Evolutionary conservation across 805 yeast species (phyloP).

Genomic region (Yamadazyma laniorum): DNA sequence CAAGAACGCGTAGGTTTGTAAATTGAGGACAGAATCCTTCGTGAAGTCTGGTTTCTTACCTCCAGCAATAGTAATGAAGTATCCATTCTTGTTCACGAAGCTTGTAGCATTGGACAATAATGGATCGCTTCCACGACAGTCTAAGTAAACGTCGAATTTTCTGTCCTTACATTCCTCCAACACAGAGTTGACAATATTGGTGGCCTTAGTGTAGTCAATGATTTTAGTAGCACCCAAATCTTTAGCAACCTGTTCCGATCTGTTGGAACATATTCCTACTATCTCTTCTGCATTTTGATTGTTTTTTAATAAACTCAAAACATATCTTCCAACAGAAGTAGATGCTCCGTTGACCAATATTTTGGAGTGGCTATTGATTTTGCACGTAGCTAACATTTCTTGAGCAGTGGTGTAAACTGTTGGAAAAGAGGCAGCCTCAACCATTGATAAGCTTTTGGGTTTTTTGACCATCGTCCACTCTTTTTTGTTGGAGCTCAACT

Average conservation of each 20-base stretch:
- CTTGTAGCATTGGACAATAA: conserved; percentile 43
- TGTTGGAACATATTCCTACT: conserved; percentile 54
- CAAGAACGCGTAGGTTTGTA: conserved; percentile 3
- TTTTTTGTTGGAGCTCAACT: conserved; percentile 29
- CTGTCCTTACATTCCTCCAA: conserved; percentile 31
- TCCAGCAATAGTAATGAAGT: conserved; percentile 59
- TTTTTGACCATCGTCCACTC: conserved; percentile 30
- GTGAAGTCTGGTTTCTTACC: conserved; percentile 34
- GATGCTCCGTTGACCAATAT: conserved; percentile 73
- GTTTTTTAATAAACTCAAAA: conserved; percentile 54
- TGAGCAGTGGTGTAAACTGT: conserved; percentile 65
- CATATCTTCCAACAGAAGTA: conserved; percentile 61
- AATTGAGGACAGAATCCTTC: background rate
- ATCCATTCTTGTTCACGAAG: conserved; percentile 45
- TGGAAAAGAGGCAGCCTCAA: conserved; percentile 66
- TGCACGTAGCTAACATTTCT: conserved; percentile 30
- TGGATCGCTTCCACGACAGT: conserved; percentile 60
- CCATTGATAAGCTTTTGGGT: conserved; percentile 41
- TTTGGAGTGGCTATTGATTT: conserved; percentile 39
- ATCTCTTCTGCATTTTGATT: conserved; percentile 44
- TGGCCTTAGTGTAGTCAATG: conserved; percentile 55
- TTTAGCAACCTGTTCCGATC: conserved; percentile 44
- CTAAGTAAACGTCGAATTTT: conserved; percentile 61
- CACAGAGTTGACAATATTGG: conserved; percentile 27
- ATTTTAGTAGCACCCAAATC: conserved; percentile 56